Evolutionary conservation across 2,329 filamentous ascomycete genomes (phyloP).

Genomic region (Albifimbria verrucaria): DNA sequence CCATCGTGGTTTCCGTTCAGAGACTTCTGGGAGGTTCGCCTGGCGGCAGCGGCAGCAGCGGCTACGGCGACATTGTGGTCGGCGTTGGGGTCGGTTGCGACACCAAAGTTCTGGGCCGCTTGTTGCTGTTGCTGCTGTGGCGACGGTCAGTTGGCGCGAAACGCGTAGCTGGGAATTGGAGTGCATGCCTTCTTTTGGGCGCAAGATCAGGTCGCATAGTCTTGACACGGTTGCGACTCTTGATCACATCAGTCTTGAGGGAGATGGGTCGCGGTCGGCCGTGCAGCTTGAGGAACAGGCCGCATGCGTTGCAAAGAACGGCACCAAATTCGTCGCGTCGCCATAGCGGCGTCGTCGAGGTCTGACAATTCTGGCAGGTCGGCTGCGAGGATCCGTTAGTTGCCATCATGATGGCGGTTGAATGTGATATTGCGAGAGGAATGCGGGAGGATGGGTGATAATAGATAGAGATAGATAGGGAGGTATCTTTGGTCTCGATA

Average conservation of each 20-base stretch:
- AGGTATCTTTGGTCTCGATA: constrained; percentile 35
- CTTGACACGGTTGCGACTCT: constrained; percentile 97
- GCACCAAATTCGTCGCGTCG: constrained; percentile 93
- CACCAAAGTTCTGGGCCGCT: constrained; percentile 35
- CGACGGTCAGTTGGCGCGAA: neutral
- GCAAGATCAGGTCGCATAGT: constrained; percentile 73
- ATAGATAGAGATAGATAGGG: constrained; percentile 17
- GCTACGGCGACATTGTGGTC: constrained; percentile 54
- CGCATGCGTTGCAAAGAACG: constrained; percentile 97
- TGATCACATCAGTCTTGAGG: constrained; percentile 98
- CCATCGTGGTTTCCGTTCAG: constrained; percentile 71
- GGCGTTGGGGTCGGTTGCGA: constrained; percentile 52
- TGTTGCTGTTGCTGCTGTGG: constrained; percentile 31
- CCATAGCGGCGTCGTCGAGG: constrained; percentile 95
- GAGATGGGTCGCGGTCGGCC: constrained; percentile 90
- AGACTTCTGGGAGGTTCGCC: constrained; percentile 67
- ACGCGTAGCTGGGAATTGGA: neutral
- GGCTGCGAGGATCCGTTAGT: constrained; percentile 73
- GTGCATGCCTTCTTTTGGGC: constrained; percentile 70
- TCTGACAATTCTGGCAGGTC: constrained; percentile 93
- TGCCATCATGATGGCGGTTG: constrained; percentile 44
- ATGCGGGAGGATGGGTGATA: constrained; percentile 23
- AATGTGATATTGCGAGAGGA: constrained; percentile 24
- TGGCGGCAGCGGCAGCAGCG: constrained; percentile 47
- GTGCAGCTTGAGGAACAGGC: constrained; percentile 94